Evolutionary conservation across 2,329 filamentous ascomycete genomes (phyloP).

Genomic region (Xenosphaeropsis pyriputrescens): DNA sequence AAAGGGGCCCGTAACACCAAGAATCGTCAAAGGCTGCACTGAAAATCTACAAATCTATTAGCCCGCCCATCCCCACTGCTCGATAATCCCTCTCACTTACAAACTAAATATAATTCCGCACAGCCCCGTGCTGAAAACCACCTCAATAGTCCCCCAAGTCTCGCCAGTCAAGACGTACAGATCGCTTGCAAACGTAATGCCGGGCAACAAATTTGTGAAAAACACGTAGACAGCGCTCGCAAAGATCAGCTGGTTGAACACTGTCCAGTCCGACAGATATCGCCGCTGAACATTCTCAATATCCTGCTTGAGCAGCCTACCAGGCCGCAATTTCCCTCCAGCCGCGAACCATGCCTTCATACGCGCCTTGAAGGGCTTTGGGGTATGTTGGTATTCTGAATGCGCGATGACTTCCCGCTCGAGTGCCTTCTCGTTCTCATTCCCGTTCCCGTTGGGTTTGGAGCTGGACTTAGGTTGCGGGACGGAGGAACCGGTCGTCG

Average conservation of each 20-base stretch:
- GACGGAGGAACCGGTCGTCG: no score
- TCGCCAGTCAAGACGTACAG: constrained; percentile 45
- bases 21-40: constrained; percentile 48
- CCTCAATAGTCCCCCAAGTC: constrained; percentile 52
- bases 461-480: no score
- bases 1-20: constrained; percentile 52
- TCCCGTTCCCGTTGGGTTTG: no score
- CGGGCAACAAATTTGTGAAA: constrained; percentile 51
- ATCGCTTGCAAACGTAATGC: constrained; percentile 53
- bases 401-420: no score
- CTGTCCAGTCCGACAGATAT: constrained; percentile 36
- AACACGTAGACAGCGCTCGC: constrained; percentile 52
- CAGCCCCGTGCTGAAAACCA: constrained; percentile 50
- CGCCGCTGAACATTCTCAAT: constrained; percentile 27
- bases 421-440: no score
- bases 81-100: constrained; percentile 25
- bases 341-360: constrained; percentile 10
- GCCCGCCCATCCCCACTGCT: not conserved
- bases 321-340: constrained; percentile 31
- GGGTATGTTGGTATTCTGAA: no score
- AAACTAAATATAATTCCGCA: constrained; percentile 48
- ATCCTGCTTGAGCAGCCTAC: constrained; percentile 36
- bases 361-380: not conserved
- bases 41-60: constrained; percentile 24
- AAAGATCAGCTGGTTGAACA: constrained; percentile 49